Evolutionary conservation across 2,329 filamentous ascomycete species (phyloP).

Genomic region (Thyridium curvatum): DNA sequence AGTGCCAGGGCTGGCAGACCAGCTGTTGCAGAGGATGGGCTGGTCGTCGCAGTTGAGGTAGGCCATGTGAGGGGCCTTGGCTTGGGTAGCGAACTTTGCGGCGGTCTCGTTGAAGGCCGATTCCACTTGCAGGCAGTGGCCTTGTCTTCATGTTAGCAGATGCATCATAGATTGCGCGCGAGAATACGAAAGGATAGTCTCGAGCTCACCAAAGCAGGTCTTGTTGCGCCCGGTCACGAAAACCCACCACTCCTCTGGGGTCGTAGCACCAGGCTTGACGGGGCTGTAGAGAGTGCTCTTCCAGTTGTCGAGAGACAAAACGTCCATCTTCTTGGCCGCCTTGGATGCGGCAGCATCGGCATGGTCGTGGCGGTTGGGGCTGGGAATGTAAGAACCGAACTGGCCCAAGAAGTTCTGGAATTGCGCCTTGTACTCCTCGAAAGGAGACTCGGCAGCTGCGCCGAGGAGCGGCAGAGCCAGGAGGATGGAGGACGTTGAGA

Average conservation of each 20-base stretch:
- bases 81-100: slow-evolving; percentile 52
- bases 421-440: slow-evolving; percentile 55
- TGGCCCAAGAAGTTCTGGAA: slow-evolving; percentile 60
- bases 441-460: slow-evolving; percentile 42
- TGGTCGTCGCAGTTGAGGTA: slow-evolving; percentile 69
- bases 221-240: slow-evolving; percentile 70
- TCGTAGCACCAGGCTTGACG: slow-evolving; percentile 50
- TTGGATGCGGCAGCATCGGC: slow-evolving; percentile 41
- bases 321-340: slow-evolving; percentile 43
- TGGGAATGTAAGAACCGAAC: slow-evolving; percentile 44
- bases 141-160: slow-evolving; percentile 26
- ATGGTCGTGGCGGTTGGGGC: slow-evolving; percentile 31
- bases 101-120: slow-evolving; percentile 62
- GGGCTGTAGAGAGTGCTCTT: slow-evolving; percentile 58
- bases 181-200: slow-evolving; percentile 1
- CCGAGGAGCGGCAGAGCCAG: slow-evolving; percentile 51
- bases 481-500: slow-evolving; percentile 42
- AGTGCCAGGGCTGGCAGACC: slow-evolving; percentile 58
- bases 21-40: slow-evolving; percentile 68
- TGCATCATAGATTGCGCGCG: slow-evolving; percentile 1
- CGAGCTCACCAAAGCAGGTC: slow-evolving; percentile 61
- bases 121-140: slow-evolving; percentile 59
- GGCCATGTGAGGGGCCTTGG: slow-evolving; percentile 60
- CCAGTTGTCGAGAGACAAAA: slow-evolving; percentile 65
- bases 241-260: slow-evolving; percentile 71